Conservation (phyloP, 1,284 basidiomycete genomes). For the Ganoderma meredithae region DNA sequence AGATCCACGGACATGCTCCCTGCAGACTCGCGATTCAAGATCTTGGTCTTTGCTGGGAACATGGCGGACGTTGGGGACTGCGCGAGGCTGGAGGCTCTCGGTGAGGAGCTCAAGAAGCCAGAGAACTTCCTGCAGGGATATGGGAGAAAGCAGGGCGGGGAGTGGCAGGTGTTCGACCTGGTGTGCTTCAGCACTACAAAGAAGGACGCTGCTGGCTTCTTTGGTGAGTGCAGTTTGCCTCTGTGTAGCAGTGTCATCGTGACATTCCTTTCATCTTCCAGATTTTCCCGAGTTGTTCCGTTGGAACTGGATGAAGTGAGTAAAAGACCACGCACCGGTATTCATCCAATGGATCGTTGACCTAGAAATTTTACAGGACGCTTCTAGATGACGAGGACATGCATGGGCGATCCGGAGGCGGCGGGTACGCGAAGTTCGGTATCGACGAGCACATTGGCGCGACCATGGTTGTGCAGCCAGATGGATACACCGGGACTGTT, state of each 20-base stretch:
- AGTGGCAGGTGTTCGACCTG: conserved; percentile 70
- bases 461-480: conserved; percentile 75
- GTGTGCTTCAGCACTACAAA: conserved; percentile 56
- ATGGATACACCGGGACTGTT: conserved; percentile 72
- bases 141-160: conserved; percentile 20
- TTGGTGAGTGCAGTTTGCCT: conserved; percentile 27
- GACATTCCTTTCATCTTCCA: conserved; percentile 4
- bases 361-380: conserved; percentile 30
- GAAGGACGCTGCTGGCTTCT: conserved; percentile 56
- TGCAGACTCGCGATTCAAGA: conserved; percentile 75
- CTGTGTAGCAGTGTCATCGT: background rate
- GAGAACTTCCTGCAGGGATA: conserved; percentile 49
- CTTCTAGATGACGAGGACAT: conserved; percentile 37
- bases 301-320: conserved; percentile 3
- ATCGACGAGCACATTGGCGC: conserved; percentile 59
- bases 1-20: conserved; percentile 77
- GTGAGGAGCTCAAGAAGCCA: conserved; percentile 49
- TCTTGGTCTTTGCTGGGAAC: conserved; percentile 54
- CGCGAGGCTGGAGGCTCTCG: conserved; percentile 50
- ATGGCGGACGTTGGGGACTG: conserved; percentile 49
- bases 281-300: conserved; percentile 15
- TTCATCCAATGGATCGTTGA: background rate
- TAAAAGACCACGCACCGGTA: no score
- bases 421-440: conserved; percentile 57
- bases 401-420: conserved; percentile 44